Base-by-base conservation (phyloP, 2,329 filamentous ascomycete genomes). In the Hymenoscyphus fraxineus region DNA sequence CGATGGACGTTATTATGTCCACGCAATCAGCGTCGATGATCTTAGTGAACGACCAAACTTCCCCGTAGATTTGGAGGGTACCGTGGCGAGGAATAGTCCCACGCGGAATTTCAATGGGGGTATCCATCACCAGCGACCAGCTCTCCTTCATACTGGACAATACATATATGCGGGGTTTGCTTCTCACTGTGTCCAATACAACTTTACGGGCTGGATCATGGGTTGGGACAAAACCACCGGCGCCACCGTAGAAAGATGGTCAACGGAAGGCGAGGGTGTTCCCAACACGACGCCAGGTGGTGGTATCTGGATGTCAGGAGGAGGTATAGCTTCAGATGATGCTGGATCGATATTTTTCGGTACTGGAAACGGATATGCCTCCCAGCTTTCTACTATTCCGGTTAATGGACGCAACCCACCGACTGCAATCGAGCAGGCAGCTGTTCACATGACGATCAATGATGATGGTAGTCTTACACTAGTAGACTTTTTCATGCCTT, bases 401-500 rank as follows among this genome's bases (percentile, higher is more conserved):
- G 77, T 81, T 9, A 76, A 77, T 40, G 81, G 80, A 22, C 76
- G 78, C 51, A 76, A 77, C 47, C 80, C 80, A 16, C 80, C 80
- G 0, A 78, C 78, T 0, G 68, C 80, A 1, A 73, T 83, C 0
- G 80, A 82, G 71, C 79, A 83, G 67, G 80, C 80, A 0, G 80
- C 79, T 12, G 79, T 82, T 16, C 80, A 83, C 66, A 79, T 81
- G 73, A 79, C 76, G 0, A 77, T 83, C 59, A 77, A 78, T 60
- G 73, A 70, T 7, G 76, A 82, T 61, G 80, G 81, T 6, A 79
- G 74, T 35, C 67, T 82, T 2, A 76, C 73, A 0, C 71, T 80
- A 4, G 76, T 80, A 4, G 80, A 82, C 69, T 83, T 82, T 66
- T 83, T 83, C 70, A 82, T 82, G 78, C 81, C 80, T 0, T 80